Conservation (phyloP, 1,284 basidiomycete species). For the Tranzscheliella williamsii region DNA sequence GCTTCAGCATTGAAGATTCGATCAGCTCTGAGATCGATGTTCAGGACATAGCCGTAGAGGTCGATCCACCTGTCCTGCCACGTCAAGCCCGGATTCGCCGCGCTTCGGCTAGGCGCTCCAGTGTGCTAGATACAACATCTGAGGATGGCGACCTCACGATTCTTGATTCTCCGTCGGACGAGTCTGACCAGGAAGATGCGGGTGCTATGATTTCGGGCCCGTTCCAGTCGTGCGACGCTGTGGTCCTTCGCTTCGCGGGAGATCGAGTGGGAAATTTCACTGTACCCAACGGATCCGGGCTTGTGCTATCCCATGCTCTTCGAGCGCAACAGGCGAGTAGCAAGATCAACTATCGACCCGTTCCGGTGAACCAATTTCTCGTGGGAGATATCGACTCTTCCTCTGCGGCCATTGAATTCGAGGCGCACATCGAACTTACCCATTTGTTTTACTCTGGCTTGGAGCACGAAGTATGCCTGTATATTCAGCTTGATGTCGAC, state of each 20-base stretch:
- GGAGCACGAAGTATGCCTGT: constrained; percentile 23
- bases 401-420: constrained; percentile 2
- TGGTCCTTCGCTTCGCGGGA: constrained; percentile 18
- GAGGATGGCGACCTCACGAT: constrained; percentile 25
- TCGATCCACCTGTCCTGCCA: constrained; percentile 18
- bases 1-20: constrained; percentile 27
- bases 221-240: constrained; percentile 27
- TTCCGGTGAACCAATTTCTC: background rate
- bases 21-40: constrained; percentile 5
- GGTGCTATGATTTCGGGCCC: constrained; percentile 22
- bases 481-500: constrained; percentile 7
- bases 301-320: constrained; percentile 8
- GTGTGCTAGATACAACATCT: constrained; percentile 2
- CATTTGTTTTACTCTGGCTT: constrained; percentile 25
- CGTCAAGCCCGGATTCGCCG: too few species aligned
- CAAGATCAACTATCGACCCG: constrained; percentile 3
- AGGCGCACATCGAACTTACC: constrained; percentile 8
- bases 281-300: background rate
- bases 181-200: constrained; percentile 8
- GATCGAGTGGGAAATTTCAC: constrained; percentile 13
- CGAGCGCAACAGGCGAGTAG: constrained; percentile 5
- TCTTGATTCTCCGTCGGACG: constrained; percentile 7
- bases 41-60: constrained; percentile 23
- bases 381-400: background rate
- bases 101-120: background rate